Base-by-base conservation (phyloP, 169 alveolate genomes). In the Eimeria necatrix region DNA sequence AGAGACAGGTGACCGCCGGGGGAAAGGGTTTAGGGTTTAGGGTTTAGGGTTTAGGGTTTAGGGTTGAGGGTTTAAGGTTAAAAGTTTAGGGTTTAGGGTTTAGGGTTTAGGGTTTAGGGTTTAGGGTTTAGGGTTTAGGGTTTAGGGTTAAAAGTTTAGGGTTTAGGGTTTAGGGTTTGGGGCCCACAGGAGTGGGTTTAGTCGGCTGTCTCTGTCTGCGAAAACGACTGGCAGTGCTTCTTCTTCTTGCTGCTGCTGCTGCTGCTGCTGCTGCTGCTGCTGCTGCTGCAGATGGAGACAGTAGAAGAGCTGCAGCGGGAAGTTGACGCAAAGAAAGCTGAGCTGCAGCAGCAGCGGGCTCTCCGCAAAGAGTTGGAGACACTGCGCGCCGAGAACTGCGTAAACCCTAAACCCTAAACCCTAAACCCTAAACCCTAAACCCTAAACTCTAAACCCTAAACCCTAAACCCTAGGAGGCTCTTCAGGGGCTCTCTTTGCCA, bases 101-200 rank as follows among this genome's bases (percentile, higher is more conserved):
- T 22, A 9, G 14, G 4, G 6, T 12, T 12, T 61, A 7, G 32
- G 6, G n/a, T 3, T 71, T 4, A 71, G 22, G 4, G 81, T 71
- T 71, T 71, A 71, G 81, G 81, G 81, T 71, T 71, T 71, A 71
- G 81, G 81, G 81, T 71, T 71, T 24, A 71, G 51, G 81, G 81
- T 26, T 71, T 71, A 71, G 14, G 41, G 14, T 71, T 48, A 12
- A 22, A 22, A 56, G 64, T 56, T 56, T 22, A 22, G 41, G 48
- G 81, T 71, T 71, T 71, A 71, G 49, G 81, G 81, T 71, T 71
- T 71, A 71, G 81, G 81, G 81, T 71, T 22, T 71, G 51, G n/a
- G 10, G 64, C n/a, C n/a, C n/a, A n/a, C n/a, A n/a, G n/a, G n/a
- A n/a, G n/a, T n/a, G n/a, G n/a, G n/a, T n/a, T n/a, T n/a, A n/a